Percentiles rank a stretch among this genome's conserved stretches.
These are phyloP conservation scores for Sphagnum magellanicum DNA, from an alignment of 228 moss, liverwort and hornwort genomes.

Conservation along the genomic window DNA sequence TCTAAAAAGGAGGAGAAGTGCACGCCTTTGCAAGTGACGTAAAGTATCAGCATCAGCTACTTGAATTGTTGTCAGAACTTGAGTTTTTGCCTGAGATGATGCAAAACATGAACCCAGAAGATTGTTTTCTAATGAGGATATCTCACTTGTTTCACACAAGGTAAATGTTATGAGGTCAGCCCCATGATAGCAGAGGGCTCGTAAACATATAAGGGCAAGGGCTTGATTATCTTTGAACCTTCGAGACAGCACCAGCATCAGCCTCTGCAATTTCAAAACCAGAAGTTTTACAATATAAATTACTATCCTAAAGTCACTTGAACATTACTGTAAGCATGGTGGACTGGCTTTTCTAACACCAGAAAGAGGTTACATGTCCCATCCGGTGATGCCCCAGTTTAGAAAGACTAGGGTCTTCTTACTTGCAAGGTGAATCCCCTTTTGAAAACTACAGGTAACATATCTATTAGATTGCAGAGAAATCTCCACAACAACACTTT, in stretches of 20 bases:
- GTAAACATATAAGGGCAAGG: conserved; percentile 32
- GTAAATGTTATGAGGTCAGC: conserved; percentile 30
- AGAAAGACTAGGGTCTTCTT: too few species aligned
- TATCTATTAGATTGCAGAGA: conserved; percentile 1
- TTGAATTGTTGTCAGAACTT: neutral
- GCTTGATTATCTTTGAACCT: conserved; percentile 23
- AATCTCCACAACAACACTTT: conserved; percentile 1
- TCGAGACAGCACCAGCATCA: conserved; percentile 28
- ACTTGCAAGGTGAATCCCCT: too few species aligned
- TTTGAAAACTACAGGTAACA: too few species aligned
- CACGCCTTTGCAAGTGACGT: conserved; percentile 36
- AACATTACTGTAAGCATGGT: too few species aligned
- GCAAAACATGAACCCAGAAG: conserved; percentile 19
- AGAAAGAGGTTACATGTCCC: too few species aligned
- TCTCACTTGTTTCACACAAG: conserved; percentile 7
- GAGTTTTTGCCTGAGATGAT: conserved; percentile 6
- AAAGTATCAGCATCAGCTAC: conserved; percentile 3
- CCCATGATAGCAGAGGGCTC: conserved; percentile 23
- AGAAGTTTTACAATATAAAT: neutral
- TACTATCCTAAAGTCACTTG: too few species aligned
- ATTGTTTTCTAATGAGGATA: conserved; percentile 7
- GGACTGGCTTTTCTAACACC: too few species aligned
- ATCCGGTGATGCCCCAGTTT: too few species aligned
- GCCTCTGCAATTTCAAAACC: conserved; percentile 19
- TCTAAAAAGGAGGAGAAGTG: conserved; percentile 32